Conservation (phyloP, 495 filamentous ascomycete genomes). For the Clohesyomyces aquaticus region DNA sequence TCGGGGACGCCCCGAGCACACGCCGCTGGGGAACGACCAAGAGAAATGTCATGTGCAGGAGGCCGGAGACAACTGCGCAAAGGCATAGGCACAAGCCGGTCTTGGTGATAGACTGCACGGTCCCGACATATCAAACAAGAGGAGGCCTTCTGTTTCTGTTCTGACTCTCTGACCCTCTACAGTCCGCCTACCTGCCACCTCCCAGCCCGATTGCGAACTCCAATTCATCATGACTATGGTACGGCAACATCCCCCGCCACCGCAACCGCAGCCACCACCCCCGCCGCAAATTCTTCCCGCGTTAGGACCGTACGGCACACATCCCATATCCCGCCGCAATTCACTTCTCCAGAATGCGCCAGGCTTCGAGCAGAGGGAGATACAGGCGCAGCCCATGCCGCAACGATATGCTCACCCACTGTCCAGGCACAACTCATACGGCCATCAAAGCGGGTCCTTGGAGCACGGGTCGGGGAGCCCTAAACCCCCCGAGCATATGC, state of each 20-base stretch:
- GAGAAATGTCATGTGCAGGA: conserved; percentile 41
- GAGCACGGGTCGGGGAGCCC: conserved; percentile 37
- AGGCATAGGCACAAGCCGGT: conserved; percentile 46
- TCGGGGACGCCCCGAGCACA: conserved; percentile 28
- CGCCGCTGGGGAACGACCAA: conserved; percentile 18
- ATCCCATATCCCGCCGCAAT: conserved; percentile 22
- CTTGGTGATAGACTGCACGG: conserved; percentile 35
- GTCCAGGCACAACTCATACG: conserved; percentile 38
- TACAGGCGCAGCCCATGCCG: conserved; percentile 35
- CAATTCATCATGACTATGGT: conserved; percentile 38
- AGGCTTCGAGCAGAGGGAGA: conserved; percentile 31
- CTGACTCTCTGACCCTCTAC: background rate
- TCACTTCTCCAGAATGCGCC: conserved; percentile 27
- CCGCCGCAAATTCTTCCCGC: conserved; percentile 28
- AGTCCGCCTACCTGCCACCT: background rate
- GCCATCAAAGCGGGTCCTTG: conserved; percentile 14
- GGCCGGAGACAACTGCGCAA: conserved; percentile 42
- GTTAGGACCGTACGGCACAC: conserved; percentile 19
- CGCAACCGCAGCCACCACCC: conserved; percentile 33
- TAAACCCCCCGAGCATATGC: conserved; percentile 65
- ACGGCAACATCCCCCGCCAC: conserved; percentile 36
- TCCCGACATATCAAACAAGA: background rate
- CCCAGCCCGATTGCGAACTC: background rate
- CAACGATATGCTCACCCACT: conserved; percentile 51
- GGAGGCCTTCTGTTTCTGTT: background rate